phyloP scores from a whole-genome alignment of 371 early-diverging fungal species.

The Mortierella sp. region DNA sequence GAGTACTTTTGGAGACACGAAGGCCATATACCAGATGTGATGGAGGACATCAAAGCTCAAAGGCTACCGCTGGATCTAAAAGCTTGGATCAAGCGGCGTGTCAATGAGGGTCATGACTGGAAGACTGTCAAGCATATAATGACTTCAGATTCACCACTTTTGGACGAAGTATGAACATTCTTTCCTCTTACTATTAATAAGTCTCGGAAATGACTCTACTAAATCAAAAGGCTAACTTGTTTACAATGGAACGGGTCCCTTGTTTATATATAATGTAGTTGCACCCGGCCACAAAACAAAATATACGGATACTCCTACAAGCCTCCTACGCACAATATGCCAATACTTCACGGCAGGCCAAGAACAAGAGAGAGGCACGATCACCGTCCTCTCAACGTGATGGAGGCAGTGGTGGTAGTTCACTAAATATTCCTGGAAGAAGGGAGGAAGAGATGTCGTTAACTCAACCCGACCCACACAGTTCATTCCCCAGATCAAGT shows the following conservation, averaged over 20 bases:
- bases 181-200: neutral
- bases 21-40: conserved; percentile 44
- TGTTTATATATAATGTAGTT: conserved; percentile 12
- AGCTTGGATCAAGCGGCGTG: conserved; percentile 43
- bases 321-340: conserved; percentile 42
- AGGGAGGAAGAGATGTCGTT: neutral
- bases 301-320: conserved; percentile 24
- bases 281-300: conserved; percentile 34
- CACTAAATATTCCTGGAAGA: neutral
- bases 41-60: conserved; percentile 54
- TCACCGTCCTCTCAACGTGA: conserved; percentile 11
- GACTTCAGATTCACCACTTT: conserved; percentile 21
- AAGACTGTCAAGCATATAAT: conserved; percentile 44
- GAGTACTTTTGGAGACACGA: conserved; percentile 55
- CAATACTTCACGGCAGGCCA: conserved; percentile 36
- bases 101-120: conserved; percentile 44
- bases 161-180: conserved; percentile 34
- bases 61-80: conserved; percentile 53
- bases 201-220: too few species aligned
- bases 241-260: too few species aligned
- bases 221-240: too few species aligned
- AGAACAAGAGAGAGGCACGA: conserved; percentile 6
- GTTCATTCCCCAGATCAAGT: neutral
- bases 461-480: neutral
- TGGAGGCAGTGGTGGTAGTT: neutral